Base-by-base conservation (phyloP, 2,329 filamentous ascomycete species). In the Nigrograna mackinnonii region DNA sequence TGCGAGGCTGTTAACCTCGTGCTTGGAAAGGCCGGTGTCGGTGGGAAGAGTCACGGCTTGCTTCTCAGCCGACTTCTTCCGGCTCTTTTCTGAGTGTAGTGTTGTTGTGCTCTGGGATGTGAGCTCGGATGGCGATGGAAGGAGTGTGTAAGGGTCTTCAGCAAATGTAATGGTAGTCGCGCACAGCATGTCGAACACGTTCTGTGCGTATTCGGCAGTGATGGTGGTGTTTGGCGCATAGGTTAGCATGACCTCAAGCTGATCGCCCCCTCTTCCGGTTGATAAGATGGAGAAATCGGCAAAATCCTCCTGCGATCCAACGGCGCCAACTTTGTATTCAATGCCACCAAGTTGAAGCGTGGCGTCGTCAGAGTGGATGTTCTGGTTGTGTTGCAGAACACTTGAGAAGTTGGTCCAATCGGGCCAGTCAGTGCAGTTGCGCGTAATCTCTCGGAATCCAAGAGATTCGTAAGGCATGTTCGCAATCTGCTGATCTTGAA, bases 131-230 rank as follows among this genome's bases (percentile, higher is more conserved):
- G 52, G 58, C 2, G 54, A 53, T 3, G 58, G 58, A 5, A 64
- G 49, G 2, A 54, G 44, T n/a, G 58, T 55, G 36, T 62, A 53
- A 5, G 59, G 62, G 30, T 63, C 51, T 20, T 56, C 50, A 1
- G 58, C 51, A 37, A 67, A 63, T 3, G 51, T 51, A 6, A 54
- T 46, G 30, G 57, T 45, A 19, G 58, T 64, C 6, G 46, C 38
- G 41, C 62, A 64, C 2, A 67, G 54, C 47, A 58, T 56, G 12
- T 66, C 60, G 31, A 66, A 62, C 38, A 79, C 73, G 59, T 80
- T 78, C 49, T 76, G 74, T 4, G 60, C 62, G 48, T 79, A 80
- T 31, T 73, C 77, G 9, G 72, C 70, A 37, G 77, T 75, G 53
- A 82, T 73, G 26, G 78, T 78, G 52, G 54, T 61, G 37, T 63